phyloP scores from a whole-genome alignment of 306 rosid genomes.

The Biancaea sappan region DNA sequence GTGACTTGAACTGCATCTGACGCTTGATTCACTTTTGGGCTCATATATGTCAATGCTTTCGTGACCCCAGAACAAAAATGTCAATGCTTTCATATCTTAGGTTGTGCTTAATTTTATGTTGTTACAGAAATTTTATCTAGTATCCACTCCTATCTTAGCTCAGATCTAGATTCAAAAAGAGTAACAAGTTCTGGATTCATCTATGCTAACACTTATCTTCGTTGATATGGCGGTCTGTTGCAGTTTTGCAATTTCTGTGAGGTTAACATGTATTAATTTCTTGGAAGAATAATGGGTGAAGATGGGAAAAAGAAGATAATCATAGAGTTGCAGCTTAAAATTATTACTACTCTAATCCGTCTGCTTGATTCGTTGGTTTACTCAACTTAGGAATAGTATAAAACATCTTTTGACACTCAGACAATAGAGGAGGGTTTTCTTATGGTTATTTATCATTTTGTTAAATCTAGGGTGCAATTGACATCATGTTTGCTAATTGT shows the following conservation, averaged over 20 bases:
- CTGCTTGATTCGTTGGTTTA: neutral
- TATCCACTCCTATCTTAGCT: neutral
- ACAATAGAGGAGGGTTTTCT: neutral
- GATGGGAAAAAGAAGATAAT: neutral
- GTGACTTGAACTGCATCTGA: neutral
- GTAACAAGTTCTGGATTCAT: neutral
- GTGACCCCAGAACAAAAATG: too few relatives aligned
- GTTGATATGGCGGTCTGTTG: neutral
- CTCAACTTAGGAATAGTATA: neutral
- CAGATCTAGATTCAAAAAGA: neutral
- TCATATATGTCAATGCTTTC: neutral
- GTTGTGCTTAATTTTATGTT: neutral
- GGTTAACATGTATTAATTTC: neutral
- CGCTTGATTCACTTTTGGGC: constrained; percentile 11
- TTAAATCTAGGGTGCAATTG: neutral
- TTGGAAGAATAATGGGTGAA: neutral
- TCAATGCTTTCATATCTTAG: constrained; percentile 3
- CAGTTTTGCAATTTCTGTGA: neutral
- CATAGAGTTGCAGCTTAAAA: neutral
- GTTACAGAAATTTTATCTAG: neutral
- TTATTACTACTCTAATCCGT: neutral
- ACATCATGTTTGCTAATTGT: neutral
- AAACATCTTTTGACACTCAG: neutral
- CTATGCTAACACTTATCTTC: neutral
- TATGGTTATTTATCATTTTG: neutral